Evolutionary conservation across 352 stramenopile species (phyloP).

Genomic region (Pythium apleroticum): DNA sequence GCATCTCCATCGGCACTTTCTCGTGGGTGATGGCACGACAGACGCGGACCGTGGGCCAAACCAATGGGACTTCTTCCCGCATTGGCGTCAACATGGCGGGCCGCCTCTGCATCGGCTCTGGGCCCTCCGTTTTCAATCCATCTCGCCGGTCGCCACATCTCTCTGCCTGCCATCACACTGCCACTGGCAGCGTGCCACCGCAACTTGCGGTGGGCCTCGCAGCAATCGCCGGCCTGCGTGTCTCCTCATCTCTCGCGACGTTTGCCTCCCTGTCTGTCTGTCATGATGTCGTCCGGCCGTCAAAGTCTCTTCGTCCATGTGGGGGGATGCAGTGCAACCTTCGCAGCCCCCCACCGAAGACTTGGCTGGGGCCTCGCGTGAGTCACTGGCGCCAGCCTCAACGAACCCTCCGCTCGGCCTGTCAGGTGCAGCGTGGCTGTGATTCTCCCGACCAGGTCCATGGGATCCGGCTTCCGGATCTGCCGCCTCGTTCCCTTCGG

Average conservation of each 20-base stretch:
- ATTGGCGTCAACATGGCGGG: not conserved
- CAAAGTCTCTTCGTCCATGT: not conserved
- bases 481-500: not conserved
- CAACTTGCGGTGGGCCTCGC: too few relatives aligned
- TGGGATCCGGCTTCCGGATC: not conserved
- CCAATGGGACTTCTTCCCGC: not conserved
- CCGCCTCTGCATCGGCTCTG: too few relatives aligned
- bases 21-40: constrained; percentile 3
- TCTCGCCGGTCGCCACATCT: constrained; percentile 3
- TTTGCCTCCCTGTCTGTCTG: not conserved
- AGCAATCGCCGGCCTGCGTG: not conserved
- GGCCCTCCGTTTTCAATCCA: not conserved
- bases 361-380: not conserved
- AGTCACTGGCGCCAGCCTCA: not conserved
- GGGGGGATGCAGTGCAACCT: not conserved
- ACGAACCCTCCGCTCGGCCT: not conserved
- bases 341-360: constrained; percentile 3
- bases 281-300: not conserved
- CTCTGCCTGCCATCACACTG: not conserved
- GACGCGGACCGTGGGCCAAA: not conserved
- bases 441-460: not conserved
- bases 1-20: not conserved
- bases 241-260: not conserved
- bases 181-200: too few relatives aligned
- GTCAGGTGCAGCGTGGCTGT: too few relatives aligned